phyloP scores from a whole-genome alignment of 805 yeast genomes.

The Lachancea cidri region DNA sequence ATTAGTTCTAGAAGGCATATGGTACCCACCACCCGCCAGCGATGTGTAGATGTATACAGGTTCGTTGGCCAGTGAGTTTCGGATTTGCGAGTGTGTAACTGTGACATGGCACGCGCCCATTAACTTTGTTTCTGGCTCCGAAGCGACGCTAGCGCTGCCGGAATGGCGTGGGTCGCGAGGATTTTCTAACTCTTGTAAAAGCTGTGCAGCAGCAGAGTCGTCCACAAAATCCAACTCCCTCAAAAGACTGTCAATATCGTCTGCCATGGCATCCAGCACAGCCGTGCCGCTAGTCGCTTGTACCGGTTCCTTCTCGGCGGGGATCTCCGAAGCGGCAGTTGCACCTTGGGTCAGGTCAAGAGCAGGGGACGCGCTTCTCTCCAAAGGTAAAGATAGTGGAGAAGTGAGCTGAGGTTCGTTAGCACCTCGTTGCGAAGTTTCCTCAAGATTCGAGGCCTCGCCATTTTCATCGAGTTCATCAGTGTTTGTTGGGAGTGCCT shows the following conservation, averaged over 20 bases:
- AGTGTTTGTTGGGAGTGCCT: too few relatives aligned
- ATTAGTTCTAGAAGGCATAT: slow-evolving; percentile 71
- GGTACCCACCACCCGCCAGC: slow-evolving; percentile 78
- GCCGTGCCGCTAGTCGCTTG: not conserved
- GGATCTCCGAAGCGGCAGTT: too few relatives aligned
- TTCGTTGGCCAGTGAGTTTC: slow-evolving; percentile 35
- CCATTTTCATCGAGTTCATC: too few relatives aligned
- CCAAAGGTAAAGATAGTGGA: too few relatives aligned
- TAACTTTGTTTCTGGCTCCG: not conserved
- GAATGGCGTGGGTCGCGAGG: not conserved
- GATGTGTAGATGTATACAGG: slow-evolving; percentile 82
- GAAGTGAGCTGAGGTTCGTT: too few relatives aligned
- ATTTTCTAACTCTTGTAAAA: slow-evolving; percentile 15
- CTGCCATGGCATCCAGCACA: slow-evolving; percentile 13
- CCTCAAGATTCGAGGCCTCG: too few relatives aligned
- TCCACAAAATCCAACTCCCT: slow-evolving; percentile 24
- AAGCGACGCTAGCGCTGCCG: not conserved
- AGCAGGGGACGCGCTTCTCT: too few relatives aligned
- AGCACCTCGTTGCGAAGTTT: too few relatives aligned
- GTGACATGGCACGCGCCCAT: not conserved
- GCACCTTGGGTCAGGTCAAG: too few relatives aligned
- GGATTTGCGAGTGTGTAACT: slow-evolving; percentile 12
- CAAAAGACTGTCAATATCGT: slow-evolving; percentile 31
- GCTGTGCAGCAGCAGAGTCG: slow-evolving; percentile 17
- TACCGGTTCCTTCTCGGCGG: too few relatives aligned